Conservation (phyloP, 1,284 basidiomycete species). For the Tremellales sp. region DNA sequence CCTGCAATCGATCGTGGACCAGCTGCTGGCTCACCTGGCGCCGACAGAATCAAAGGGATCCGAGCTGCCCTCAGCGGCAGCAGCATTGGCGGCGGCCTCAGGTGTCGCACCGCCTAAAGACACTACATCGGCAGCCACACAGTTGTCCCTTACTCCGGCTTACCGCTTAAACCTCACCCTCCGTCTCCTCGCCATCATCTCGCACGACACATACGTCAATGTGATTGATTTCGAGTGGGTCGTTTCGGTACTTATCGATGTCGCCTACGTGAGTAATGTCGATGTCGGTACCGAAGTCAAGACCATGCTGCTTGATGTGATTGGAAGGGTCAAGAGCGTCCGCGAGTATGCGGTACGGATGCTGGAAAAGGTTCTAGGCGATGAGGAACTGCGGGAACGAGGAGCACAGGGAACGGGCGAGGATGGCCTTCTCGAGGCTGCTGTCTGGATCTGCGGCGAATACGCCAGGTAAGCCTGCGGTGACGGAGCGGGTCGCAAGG, state of each 20-base stretch:
- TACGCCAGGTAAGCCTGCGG: slow-evolving; percentile 67
- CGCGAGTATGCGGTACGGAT: slow-evolving; percentile 74
- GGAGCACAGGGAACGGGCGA: slow-evolving; percentile 58
- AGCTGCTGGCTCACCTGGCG: slow-evolving; percentile 79
- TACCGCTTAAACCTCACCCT: slow-evolving; percentile 79
- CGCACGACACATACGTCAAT: slow-evolving; percentile 76
- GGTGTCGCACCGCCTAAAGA: slow-evolving; percentile 13
- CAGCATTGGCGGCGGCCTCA: slow-evolving; percentile 29
- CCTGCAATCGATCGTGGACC: slow-evolving; percentile 81
- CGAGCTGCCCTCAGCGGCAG: slow-evolving; percentile 31
- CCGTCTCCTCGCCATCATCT: slow-evolving; percentile 75
- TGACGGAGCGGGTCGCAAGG: background rate
- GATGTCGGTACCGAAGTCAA: slow-evolving; percentile 70
- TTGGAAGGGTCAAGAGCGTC: slow-evolving; percentile 71
- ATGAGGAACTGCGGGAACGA: slow-evolving; percentile 62
- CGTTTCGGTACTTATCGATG: slow-evolving; percentile 83
- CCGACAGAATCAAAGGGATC: slow-evolving; percentile 49
- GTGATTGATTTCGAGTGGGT: slow-evolving; percentile 96
- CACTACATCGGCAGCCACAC: slow-evolving; percentile 30
- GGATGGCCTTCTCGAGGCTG: slow-evolving; percentile 80
- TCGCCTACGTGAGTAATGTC: slow-evolving; percentile 77
- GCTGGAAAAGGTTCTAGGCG: slow-evolving; percentile 72
- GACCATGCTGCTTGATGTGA: slow-evolving; percentile 81
- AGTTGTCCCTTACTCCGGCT: slow-evolving; percentile 57
- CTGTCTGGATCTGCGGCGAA: slow-evolving; percentile 93